Evolutionary conservation across 148 eudicot genomes (phyloP).

Genomic region (Amaranthus palmeri): DNA sequence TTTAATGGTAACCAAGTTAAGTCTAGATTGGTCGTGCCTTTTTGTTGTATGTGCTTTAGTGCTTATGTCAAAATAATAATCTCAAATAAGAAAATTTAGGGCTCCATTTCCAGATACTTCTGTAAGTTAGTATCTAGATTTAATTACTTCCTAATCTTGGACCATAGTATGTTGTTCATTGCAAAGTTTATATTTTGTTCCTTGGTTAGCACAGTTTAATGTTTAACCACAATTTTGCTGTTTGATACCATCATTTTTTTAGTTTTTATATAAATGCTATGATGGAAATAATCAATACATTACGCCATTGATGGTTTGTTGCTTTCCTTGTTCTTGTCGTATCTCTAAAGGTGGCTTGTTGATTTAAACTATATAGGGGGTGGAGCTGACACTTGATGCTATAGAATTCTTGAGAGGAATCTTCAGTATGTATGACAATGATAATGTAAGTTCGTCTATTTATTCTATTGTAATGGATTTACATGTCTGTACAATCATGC

Average conservation of each 20-base stretch:
- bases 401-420: constrained; percentile 33
- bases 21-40: neutral
- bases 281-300: neutral
- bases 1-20: neutral
- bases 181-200: neutral
- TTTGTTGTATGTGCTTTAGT: neutral
- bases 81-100: neutral
- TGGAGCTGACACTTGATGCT: constrained; percentile 40
- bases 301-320: neutral
- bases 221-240: neutral
- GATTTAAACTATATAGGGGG: constrained; percentile 26
- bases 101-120: neutral
- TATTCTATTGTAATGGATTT: neutral
- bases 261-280: neutral
- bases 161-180: neutral
- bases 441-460: constrained; percentile 30
- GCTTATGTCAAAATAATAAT: neutral
- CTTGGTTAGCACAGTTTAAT: neutral
- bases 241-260: neutral
- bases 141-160: neutral
- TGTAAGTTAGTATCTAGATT: neutral
- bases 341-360: constrained; percentile 8
- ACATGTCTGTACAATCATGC: neutral
- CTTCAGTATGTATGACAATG: constrained; percentile 33
- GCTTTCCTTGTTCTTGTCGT: neutral